Percentiles rank a stretch among this genome's conserved stretches.
Evolutionary conservation across 148 eudicot genomes (phyloP).

Genomic region (Salicornia ramosissima): DNA sequence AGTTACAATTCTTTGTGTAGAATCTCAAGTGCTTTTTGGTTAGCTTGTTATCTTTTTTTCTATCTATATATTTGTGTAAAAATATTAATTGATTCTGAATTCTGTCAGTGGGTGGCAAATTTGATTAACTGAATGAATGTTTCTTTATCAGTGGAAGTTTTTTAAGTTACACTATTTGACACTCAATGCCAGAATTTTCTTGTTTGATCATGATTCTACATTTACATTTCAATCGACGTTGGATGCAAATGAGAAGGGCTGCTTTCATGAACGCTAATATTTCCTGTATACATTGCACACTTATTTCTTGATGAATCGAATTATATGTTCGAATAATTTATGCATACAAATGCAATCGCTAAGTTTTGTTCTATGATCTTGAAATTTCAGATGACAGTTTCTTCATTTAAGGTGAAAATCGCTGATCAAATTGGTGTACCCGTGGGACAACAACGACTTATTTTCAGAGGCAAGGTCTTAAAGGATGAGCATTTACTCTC

Average conservation of each 20-base stretch:
- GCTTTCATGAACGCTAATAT: background rate
- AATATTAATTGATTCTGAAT: too few relatives aligned
- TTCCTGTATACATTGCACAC: background rate
- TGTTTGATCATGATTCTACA: too few relatives aligned
- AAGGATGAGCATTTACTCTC: conserved; percentile 81
- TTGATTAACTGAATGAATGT: too few relatives aligned
- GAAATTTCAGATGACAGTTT: conserved; percentile 57
- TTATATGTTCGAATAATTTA: background rate
- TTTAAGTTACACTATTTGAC: too few relatives aligned
- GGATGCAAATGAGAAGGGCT: background rate
- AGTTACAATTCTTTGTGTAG: too few relatives aligned
- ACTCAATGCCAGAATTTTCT: too few relatives aligned
- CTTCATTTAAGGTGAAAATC: conserved; percentile 71
- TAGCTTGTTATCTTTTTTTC: too few relatives aligned
- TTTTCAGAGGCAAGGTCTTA: conserved; percentile 88
- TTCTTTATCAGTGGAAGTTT: too few relatives aligned
- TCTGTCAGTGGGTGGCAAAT: too few relatives aligned
- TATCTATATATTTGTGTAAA: too few relatives aligned
- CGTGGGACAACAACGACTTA: conserved; percentile 80
- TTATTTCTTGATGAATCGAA: background rate
- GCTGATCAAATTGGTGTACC: conserved; percentile 73
- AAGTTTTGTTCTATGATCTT: conserved; percentile 10
- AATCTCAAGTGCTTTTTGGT: too few relatives aligned
- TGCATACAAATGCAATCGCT: conserved; percentile 1
- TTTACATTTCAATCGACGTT: too few relatives aligned